Conservation (phyloP, 192 early-diverging fungal species). For the Chytriomyces sp. region DNA sequence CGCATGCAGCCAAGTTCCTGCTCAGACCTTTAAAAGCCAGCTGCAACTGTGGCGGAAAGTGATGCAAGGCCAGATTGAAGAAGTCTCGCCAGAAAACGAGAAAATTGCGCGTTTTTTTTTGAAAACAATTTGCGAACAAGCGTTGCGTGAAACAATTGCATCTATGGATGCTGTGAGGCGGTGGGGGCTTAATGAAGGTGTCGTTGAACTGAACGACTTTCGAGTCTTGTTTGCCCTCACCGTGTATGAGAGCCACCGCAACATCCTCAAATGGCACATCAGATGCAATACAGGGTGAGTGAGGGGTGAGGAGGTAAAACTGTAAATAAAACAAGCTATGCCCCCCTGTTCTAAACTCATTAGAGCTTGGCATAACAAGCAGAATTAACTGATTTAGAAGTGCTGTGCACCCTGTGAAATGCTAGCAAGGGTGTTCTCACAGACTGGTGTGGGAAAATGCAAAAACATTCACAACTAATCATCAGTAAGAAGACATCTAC, state of each 20-base stretch:
- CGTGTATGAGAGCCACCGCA: slow-evolving; percentile 2
- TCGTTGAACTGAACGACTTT: not conserved
- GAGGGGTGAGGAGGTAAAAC: too few species aligned
- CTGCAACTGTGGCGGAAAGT: slow-evolving; percentile 24
- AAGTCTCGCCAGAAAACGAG: slow-evolving; percentile 11
- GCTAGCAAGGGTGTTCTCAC: too few species aligned
- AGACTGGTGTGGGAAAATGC: too few species aligned
- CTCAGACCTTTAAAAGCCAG: not conserved
- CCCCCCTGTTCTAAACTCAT: too few species aligned
- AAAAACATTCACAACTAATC: too few species aligned
- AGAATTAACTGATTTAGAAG: too few species aligned
- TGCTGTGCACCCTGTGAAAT: too few species aligned
- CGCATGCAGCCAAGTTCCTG: not conserved
- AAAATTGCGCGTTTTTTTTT: not conserved
- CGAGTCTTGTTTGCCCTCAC: not conserved
- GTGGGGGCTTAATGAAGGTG: not conserved
- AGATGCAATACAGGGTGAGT: too few species aligned
- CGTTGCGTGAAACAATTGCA: not conserved
- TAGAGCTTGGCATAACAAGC: too few species aligned
- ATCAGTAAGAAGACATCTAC: too few species aligned
- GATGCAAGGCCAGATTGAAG: slow-evolving; percentile 7
- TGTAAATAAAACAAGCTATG: too few species aligned
- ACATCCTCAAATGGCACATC: slow-evolving; percentile 11
- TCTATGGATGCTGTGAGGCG: not conserved
- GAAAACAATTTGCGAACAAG: not conserved